Base-by-base conservation (phyloP, 805 yeast species). In the Zygosaccharomyces bisporus region DNA sequence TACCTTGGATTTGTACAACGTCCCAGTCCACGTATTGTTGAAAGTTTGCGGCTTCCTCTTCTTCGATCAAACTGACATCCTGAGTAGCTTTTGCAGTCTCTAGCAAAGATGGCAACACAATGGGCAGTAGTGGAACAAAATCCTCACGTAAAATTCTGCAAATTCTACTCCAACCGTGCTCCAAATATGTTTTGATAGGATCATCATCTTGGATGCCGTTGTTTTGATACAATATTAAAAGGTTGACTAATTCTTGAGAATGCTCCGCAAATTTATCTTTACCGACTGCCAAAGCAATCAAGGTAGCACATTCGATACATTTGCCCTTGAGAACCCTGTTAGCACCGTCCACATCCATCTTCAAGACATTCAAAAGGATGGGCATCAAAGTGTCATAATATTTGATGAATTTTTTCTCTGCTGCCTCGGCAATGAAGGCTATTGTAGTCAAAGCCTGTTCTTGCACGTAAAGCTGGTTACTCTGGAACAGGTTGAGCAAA, bases 321-420 rank as follows among this genome's bases (percentile, higher is more conserved):
- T 90, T 91, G 17, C 95, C 98, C 62, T 85, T 86, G 53, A 93
- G 72, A 44, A 83, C 68, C 49, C 93, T 76, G 61, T 83, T 81
- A 45, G 82, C 64, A 51, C 93, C 77, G 63, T 83, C 81, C 66
- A 83, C 75, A 52, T 87, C 95, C 4, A 91, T 71, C 54, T 75
- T 79, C 68, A 93, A 70, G 16, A 91, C 95, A 50, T 83, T 80
- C 45, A 89, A 70, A 49, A 91, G 72, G 53, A 88, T 69, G 13
- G 96, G 96, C 95, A 93, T 91, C 64, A 93, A 74, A 1, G 96
- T 85, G 63, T 89, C 96, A 64, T 90, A 93, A 63, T 93, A 93
- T 68, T 90, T 91, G 56, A 80, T 75, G 62, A 93, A 93, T 60
- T 84, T 85, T 50, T 76, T 76, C 66, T 88, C 88, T 3, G 98